Base-by-base conservation (phyloP, 116 monocot genomes). In the Phalaenopsis hybrid region DNA sequence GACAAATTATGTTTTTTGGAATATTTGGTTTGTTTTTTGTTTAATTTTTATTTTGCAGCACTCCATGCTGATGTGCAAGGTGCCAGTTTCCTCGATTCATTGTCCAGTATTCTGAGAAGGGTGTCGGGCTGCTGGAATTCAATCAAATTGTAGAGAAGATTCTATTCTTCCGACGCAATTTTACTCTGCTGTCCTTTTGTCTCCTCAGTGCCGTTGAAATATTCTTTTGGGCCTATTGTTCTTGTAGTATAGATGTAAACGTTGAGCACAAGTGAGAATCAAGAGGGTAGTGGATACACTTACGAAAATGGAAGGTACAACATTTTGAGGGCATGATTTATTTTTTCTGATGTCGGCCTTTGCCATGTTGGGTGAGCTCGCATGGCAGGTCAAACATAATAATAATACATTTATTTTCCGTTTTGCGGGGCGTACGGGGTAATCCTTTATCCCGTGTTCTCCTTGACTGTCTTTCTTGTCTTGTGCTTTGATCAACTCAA, bases 341-440 rank as follows among this genome's bases (percentile, higher is more conserved):
- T 1, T 67, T 8, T 8, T 50, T 77, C 50, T 49, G 10, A 9
- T 10, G 1, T 6, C 44, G 77, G 48, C 77, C 77, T 49, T 50
- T 77, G 77, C 77, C 77, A n/a, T 77, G 77, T 77, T 77, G 49
- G 50, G 77, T 77, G 50, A 16, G 77, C 77, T 77, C 77, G 48
- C 77, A 46, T 50, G 77, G 77, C 77, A 77, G 77, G 77, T 12
- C 77, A 49, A 77, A 41, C 0, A n/a, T 18, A 16, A 37, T 37
- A 37, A n/a, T 46, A 77, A 77, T 77, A 77, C 49, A 77, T 28
- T 46, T 8, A 1, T 8, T n/a, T 49, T 77, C 50, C 23, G 18
- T 77, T 77, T 10, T 49, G 44, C 44, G 77, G 48, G 21, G 49
- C 48, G 77, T 9, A 77, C 50, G 21, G 46, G 48, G 48, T 23